A percentile compares a stretch with the other conserved stretches of the same genome.
phyloP scores from a whole-genome alignment of 2,329 filamentous ascomycete species.

The Pseudocercospora crystallina region DNA sequence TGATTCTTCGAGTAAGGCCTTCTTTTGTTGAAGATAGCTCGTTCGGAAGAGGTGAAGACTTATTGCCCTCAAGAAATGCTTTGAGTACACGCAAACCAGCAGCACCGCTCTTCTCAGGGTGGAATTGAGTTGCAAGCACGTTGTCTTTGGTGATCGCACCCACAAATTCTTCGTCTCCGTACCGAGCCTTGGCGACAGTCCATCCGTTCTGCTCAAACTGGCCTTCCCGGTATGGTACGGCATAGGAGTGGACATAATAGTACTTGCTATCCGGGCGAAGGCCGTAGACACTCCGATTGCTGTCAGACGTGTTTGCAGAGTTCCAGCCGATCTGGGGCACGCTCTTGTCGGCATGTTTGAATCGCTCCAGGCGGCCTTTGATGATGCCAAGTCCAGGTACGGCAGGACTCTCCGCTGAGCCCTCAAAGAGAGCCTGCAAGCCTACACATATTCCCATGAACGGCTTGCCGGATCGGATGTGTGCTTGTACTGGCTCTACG shows the following conservation, averaged over 20 bases:
- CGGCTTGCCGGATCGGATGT: slow-evolving; percentile 88
- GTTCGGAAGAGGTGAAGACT: slow-evolving; percentile 54
- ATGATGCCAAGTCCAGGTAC: slow-evolving; percentile 76
- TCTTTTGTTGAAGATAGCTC: slow-evolving; percentile 46
- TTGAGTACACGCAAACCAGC: slow-evolving; percentile 81
- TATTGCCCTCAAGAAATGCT: slow-evolving; percentile 77
- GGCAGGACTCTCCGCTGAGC: slow-evolving; percentile 73
- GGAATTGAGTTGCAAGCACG: slow-evolving; percentile 90
- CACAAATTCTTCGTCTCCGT: slow-evolving; percentile 86
- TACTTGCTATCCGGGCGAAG: slow-evolving; percentile 83
- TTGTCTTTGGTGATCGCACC: slow-evolving; percentile 85
- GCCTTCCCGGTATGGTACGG: slow-evolving; percentile 70
- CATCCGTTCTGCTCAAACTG: slow-evolving; percentile 79
- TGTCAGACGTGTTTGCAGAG: slow-evolving; percentile 66
- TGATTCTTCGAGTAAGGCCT: slow-evolving; percentile 86
- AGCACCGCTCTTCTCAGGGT: slow-evolving; percentile 93
- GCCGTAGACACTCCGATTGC: slow-evolving; percentile 68
- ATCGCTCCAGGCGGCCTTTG: slow-evolving; percentile 68
- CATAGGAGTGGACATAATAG: slow-evolving; percentile 98
- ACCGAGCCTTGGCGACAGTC: slow-evolving; percentile 86
- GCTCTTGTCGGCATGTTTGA: slow-evolving; percentile 74
- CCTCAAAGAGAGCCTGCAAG: slow-evolving; percentile 83
- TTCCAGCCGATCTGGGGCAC: slow-evolving; percentile 99
- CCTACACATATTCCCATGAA: slow-evolving; percentile 99
- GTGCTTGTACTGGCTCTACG: slow-evolving; percentile 74